These are phyloP conservation scores for Botryotinia calthae DNA, from an alignment of 2,329 filamentous ascomycete genomes.

Conservation along the genomic window DNA sequence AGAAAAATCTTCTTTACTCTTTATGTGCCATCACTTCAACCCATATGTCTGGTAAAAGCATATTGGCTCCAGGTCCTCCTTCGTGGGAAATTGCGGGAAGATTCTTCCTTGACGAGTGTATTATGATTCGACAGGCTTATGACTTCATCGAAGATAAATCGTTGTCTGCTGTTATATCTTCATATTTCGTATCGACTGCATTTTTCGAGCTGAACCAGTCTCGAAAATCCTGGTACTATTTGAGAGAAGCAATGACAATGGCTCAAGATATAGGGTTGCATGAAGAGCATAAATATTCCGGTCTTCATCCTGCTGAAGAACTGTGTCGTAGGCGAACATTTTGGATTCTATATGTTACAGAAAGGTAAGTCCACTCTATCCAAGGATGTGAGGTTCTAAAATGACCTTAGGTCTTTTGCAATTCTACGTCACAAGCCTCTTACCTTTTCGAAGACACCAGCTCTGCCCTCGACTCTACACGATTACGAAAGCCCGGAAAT, in stretches of 20 bases:
- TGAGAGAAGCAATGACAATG: conserved; percentile 59
- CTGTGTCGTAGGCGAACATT: conserved; percentile 56
- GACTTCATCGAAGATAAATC: conserved; percentile 57
- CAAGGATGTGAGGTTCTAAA: neutral
- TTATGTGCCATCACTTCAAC: conserved; percentile 56
- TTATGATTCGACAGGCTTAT: conserved; percentile 53
- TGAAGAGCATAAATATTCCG: conserved; percentile 54
- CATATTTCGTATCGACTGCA: conserved; percentile 59
- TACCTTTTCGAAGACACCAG: conserved; percentile 58
- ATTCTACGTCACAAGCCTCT: conserved; percentile 63
- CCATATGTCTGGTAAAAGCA: conserved; percentile 48
- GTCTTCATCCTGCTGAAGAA: conserved; percentile 48
- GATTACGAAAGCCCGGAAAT: conserved; percentile 53
- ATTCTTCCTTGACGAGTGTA: conserved; percentile 57
- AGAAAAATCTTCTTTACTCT: conserved; percentile 51
- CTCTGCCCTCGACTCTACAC: conserved; percentile 51
- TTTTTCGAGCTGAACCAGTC: conserved; percentile 61
- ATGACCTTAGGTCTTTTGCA: conserved; percentile 55
- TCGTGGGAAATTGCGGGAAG: conserved; percentile 52
- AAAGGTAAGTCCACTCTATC: conserved; percentile 45
- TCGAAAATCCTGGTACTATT: conserved; percentile 58
- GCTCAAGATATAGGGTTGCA: conserved; percentile 58
- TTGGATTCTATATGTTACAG: conserved; percentile 62
- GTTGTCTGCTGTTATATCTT: conserved; percentile 57
- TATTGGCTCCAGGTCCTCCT: conserved; percentile 41